Evolutionary conservation across 768 basidiomycete genomes (phyloP), one percentile per base, ranked within the genome.

Genomic region (Lyophyllum shimeji): DNA sequence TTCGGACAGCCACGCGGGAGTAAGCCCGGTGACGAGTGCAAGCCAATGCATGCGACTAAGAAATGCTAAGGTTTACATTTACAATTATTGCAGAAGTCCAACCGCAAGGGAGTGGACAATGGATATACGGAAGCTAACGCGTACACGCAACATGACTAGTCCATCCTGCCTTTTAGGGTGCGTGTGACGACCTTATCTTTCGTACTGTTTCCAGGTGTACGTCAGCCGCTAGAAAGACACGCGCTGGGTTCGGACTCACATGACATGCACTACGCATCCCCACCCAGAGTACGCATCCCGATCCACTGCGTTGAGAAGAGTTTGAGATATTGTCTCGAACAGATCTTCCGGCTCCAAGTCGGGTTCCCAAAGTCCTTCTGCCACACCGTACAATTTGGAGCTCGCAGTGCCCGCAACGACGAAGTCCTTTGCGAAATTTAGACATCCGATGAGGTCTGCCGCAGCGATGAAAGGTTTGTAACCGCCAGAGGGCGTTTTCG

Each of bases 331-430:
- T 1, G 97, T 98, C 78, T 99, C 97, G 67, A 99, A 99, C 45
- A 99, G 76, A 71, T 98, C 97, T 67, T 98, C 97, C 13, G 95
- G 85, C 68, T 88, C 95, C 70, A 99, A 77, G 71, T 95, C 92
- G 8, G 96, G 95, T 73, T 99, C 97, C 97, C 97, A 99, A 27
- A 99, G 81, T 2, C 95, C 94, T 72, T 99, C 97, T 40, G 97
- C 97, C 50, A 96, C 87, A 88, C 97, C 97, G 65, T 87, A 97
- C 60, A 99, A 74, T 76, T 98, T 98, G 58, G 85, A 79, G 65
- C 87, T 87, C 20, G 97, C 96, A 0, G 94, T 94, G 31, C 97
- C 97, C 8, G 93, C 85, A 11, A 98, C 97, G 56, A 95, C 93
- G 63, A 99, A 99, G 72, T 98, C 97, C 73, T 95, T 94, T 20